Evolutionary conservation across 129 eudicot genomes (phyloP).

Genomic region (Flaveria brownii): DNA sequence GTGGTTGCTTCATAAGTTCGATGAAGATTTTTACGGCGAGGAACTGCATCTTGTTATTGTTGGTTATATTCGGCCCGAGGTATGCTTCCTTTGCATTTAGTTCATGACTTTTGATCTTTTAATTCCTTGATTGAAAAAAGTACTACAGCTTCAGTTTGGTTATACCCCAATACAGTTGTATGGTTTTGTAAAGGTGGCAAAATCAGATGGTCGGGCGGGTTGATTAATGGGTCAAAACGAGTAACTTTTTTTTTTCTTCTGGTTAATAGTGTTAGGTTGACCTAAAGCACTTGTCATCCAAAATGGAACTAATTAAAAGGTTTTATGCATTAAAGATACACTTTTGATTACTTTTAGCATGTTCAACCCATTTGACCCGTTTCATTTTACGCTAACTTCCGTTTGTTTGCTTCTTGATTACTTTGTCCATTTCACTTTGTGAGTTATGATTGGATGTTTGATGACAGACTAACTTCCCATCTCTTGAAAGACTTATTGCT

Average conservation of each 20-base stretch:
- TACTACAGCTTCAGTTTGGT: too few species aligned
- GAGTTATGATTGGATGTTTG: background rate
- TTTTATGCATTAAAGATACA: background rate
- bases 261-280: background rate
- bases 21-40: conserved; percentile 83
- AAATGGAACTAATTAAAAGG: background rate
- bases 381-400: background rate
- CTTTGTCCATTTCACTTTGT: background rate
- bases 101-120: too few species aligned
- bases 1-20: conserved; percentile 92
- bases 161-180: too few species aligned
- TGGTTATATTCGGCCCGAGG: conserved; percentile 98
- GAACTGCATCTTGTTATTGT: conserved; percentile 72
- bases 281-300: background rate
- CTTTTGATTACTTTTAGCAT: background rate
- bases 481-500: conserved; percentile 74
- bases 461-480: conserved; percentile 71
- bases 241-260: too few species aligned
- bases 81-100: conserved; percentile 21
- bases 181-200: too few species aligned
- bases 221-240: background rate
- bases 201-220: too few species aligned
- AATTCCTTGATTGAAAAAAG: too few species aligned
- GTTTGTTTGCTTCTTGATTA: background rate
- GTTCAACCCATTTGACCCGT: background rate